Base-by-base conservation (phyloP, 2,329 filamentous ascomycete species). In the Neofusicoccum sp. region DNA sequence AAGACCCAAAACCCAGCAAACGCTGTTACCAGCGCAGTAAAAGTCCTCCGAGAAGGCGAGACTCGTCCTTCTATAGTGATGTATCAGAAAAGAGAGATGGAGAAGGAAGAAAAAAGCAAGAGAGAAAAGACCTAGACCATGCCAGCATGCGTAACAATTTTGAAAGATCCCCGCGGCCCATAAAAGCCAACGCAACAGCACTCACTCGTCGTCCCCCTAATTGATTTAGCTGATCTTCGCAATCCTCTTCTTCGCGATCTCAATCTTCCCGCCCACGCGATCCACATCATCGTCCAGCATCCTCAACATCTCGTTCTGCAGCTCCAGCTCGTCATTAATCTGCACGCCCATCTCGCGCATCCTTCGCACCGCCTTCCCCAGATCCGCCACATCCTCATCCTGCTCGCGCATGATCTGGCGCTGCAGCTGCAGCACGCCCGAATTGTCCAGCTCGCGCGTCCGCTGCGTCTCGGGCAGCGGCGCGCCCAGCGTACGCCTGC, bases 281-380 rank as follows among this genome's bases (percentile, higher is more conserved):
- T 87, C 85, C 2, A 83, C 82, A 73, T 92, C 88, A 60, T 86
- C 79, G 64, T 88, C 86, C 63, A 92, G 71, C 65, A 85, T 74
- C 11, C 85, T 82, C 31, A 95, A 78, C 83, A 91, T 84, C 71
- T 85, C 82, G 59, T 86, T 89, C 77, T 93, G 89, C 65, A 84
- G 75, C 58, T 86, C 83, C 60, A 93, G 81, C 77, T 93, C 90
- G 53, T 87, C 83, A 64, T 90, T 84, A 69, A 95, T 93, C 61
- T 86, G 82, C 48, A 90, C 78, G 0, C 90, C 90, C 84, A 93
- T 90, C 74, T 92, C 87, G 69, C 84, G 87, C 78, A 93, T 88
- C 62, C 88, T 79, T 49, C 86, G 79, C 48, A 93, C 87, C 49
- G 91, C 87, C 65, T 84, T 85, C 1, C 84, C 82, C 60, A 95